These are phyloP conservation scores for Agrocybe chaxingu DNA, from an alignment of 768 basidiomycete genomes.

Conservation along the genomic window DNA sequence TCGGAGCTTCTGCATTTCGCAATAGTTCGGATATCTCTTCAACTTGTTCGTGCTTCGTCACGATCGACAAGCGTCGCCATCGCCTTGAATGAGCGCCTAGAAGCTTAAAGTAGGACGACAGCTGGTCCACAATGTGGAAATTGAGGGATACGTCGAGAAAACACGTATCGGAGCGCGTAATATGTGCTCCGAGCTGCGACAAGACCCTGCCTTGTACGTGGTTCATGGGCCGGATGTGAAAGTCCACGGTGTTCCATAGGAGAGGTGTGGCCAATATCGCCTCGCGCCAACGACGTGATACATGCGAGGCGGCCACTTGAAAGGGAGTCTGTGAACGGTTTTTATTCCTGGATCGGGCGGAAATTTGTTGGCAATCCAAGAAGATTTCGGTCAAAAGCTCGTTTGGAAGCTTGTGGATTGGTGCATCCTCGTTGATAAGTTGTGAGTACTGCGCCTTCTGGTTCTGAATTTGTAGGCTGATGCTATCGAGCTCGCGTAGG, in stretches of 20 bases:
- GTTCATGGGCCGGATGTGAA: constrained; percentile 23
- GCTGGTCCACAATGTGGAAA: constrained; percentile 20
- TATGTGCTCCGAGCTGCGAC: constrained; percentile 30
- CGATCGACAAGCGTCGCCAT: constrained; percentile 37
- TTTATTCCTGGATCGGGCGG: neutral
- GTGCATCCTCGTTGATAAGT: constrained; percentile 31
- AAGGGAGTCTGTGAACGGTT: constrained; percentile 18
- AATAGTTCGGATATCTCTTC: constrained; percentile 26
- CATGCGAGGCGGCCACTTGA: constrained; percentile 40
- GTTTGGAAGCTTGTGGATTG: constrained; percentile 33
- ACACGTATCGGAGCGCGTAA: constrained; percentile 33
- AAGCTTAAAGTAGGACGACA: constrained; percentile 25
- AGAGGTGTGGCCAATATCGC: constrained; percentile 36
- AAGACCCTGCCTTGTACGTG: constrained; percentile 15
- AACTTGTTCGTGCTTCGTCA: constrained; percentile 18
- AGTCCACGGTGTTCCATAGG: constrained; percentile 40
- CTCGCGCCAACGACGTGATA: constrained; percentile 42
- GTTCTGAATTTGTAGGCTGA: constrained; percentile 28
- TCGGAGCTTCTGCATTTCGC: constrained; percentile 23
- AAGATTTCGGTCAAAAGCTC: constrained; percentile 41
- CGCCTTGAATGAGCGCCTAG: constrained; percentile 32
- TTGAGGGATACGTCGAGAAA: constrained; percentile 34
- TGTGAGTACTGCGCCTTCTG: constrained; percentile 29
- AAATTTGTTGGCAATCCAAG: constrained; percentile 23
- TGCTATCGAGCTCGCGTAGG: constrained; percentile 28